Evolutionary conservation across 2,329 filamentous ascomycete species (phyloP).

Genomic region (Pyricularia pennisetigena): DNA sequence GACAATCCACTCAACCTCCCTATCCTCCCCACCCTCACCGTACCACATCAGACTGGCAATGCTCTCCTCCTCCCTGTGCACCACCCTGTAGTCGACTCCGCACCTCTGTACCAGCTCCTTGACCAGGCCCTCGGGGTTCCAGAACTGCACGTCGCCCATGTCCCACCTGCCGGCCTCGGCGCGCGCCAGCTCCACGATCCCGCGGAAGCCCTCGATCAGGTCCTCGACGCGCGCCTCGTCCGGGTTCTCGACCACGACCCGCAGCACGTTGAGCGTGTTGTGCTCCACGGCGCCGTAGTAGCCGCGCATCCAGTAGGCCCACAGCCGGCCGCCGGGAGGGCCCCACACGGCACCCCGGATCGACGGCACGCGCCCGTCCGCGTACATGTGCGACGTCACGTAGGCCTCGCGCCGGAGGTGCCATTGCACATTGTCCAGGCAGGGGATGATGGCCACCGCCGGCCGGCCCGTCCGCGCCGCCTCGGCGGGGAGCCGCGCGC

Average conservation of each 20-base stretch:
- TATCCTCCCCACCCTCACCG: conserved; percentile 28
- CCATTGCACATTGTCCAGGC: conserved; percentile 61
- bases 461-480: conserved; percentile 17
- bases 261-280: conserved; percentile 61
- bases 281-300: conserved; percentile 50
- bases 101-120: conserved; percentile 33
- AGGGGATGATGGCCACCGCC: conserved; percentile 58
- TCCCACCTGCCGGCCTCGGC: conserved; percentile 62
- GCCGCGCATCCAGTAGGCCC: conserved; percentile 63
- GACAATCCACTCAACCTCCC: conserved; percentile 58
- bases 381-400: conserved; percentile 54
- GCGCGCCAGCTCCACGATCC: conserved; percentile 58
- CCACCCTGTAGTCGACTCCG: conserved; percentile 37
- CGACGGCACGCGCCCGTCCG: conserved; percentile 33
- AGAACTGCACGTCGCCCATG: conserved; percentile 63
- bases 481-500: conserved; percentile 30
- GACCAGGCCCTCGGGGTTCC: conserved; percentile 63
- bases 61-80: conserved; percentile 53
- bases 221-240: conserved; percentile 30
- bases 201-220: conserved; percentile 43
- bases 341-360: conserved; percentile 63
- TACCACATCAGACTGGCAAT: conserved; percentile 68
- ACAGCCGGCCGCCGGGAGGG: conserved; percentile 51
- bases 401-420: conserved; percentile 76
- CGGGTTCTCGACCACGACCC: conserved; percentile 46